Conservation (phyloP, 164 flowering plant species). For the Piper longum region DNA sequence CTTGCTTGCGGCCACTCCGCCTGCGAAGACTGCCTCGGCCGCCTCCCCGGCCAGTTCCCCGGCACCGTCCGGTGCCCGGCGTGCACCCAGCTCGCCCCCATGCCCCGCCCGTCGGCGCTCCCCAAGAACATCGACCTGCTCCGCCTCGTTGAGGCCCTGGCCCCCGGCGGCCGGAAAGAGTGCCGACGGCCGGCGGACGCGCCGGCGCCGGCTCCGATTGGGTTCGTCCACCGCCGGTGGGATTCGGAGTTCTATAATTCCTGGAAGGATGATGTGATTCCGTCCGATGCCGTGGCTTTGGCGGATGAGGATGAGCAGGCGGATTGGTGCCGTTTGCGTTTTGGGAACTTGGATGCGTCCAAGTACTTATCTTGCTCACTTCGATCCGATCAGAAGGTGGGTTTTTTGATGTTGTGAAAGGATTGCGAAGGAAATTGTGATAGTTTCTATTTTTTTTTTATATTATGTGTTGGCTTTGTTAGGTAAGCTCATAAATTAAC, state of each 20-base stretch:
- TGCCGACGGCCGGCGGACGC: not conserved
- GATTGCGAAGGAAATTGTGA: not conserved
- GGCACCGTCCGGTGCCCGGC: conserved; percentile 68
- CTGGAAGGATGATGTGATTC: conserved; percentile 64
- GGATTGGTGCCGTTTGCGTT: conserved; percentile 5
- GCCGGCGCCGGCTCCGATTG: not conserved
- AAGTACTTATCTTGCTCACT: not conserved
- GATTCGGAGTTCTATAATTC: conserved; percentile 34
- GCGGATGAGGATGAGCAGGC: not conserved
- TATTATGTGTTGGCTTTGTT: no score
- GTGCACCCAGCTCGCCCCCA: conserved; percentile 64
- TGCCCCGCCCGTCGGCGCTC: conserved; percentile 40
- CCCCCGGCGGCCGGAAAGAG: not conserved
- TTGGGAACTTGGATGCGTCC: conserved; percentile 7
- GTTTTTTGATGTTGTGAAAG: not conserved
- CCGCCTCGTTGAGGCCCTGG: conserved; percentile 9
- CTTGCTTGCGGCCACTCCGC: conserved; percentile 82
- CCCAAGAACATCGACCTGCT: conserved; percentile 97
- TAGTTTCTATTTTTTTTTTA: no score
- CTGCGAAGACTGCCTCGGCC: conserved; percentile 56
- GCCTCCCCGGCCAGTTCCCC: conserved; percentile 41
- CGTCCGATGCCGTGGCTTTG: conserved; percentile 20
- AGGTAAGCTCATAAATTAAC: no score
- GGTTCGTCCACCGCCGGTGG: conserved; percentile 31
- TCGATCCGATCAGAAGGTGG: not conserved